Base-by-base conservation (phyloP, 495 filamentous ascomycete species). In the Trichodelitschia bisporula region DNA sequence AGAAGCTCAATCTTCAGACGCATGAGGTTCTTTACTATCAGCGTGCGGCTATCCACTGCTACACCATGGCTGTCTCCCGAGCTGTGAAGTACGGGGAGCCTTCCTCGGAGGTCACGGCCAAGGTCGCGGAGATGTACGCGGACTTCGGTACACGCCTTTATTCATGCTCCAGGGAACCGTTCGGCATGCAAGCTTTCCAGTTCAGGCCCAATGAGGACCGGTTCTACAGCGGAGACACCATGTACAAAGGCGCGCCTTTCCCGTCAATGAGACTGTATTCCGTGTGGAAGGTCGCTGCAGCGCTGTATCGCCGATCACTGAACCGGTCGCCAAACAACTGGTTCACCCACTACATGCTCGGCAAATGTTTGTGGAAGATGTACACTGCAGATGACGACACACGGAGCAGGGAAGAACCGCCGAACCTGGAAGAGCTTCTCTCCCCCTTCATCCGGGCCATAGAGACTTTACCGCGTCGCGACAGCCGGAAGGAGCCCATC, bases 281-380 rank as follows among this genome's bases (percentile, higher is more conserved):
- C 26, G 77, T 75, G 9, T 89, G 82, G 80, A 82, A 73, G 42
- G 76, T 84, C 41, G 80, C 82, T 0, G 66, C 70, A 29, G 60
- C 59, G 23, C 58, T 99, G n/a, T 79, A 91, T 46, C 62, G 55
- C 35, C 68, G 66, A 37, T 77, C 83, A 9, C 60, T 83, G 34
- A 54, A 51, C 11, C 65, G 77, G 20, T 74, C 71, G 38, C 73
- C 77, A 0, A 70, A 79, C 30, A 63, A 70, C 33, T 99, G 86
- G 86, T 70, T 75, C 72, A 77, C 72, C 37, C 69, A 75, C 28
- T 95, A 83, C 46, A 83, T 83, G 66, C 66, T 82, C 6, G 77
- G 74, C 23, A 99, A 99, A 56, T 90, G 82, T 44, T 58, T 84
- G 17, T 93, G 83, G 72, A 99, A 95, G 51, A 89, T 95, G 75